phyloP scores from a whole-genome alignment of 176 grass and related monocot genomes.

The Triticum timopheevii region DNA sequence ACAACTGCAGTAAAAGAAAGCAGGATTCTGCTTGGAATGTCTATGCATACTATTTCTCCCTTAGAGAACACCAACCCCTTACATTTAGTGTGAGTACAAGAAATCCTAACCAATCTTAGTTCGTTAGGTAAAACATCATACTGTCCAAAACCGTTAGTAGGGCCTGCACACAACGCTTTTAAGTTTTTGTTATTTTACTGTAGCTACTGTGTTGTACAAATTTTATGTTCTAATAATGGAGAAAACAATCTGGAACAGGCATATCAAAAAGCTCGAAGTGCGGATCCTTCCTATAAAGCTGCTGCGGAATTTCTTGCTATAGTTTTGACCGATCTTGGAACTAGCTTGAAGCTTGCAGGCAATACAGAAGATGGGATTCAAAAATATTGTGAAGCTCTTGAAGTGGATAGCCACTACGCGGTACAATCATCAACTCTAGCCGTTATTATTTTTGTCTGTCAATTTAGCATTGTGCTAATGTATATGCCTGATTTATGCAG shows the following conservation, averaged over 20 bases:
- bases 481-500: conserved; percentile 46
- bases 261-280: conserved; percentile 79
- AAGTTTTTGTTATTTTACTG: neutral
- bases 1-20: neutral
- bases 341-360: conserved; percentile 91
- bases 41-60: neutral
- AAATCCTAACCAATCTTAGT: neutral
- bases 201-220: neutral
- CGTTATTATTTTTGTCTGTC: conserved; percentile 11
- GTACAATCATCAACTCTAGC: conserved; percentile 44
- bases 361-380: conserved; percentile 97
- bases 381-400: conserved; percentile 93
- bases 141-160: neutral
- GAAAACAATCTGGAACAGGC: conserved; percentile 51
- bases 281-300: conserved; percentile 90
- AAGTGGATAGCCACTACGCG: conserved; percentile 89
- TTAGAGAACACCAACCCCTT: neutral
- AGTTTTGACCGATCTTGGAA: conserved; percentile 97
- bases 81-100: neutral
- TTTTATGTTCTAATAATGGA: conserved; percentile 32
- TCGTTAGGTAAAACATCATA: neutral
- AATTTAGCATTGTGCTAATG: conserved; percentile 10
- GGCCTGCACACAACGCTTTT: neutral
- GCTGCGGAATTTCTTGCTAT: conserved; percentile 87
- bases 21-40: neutral